Percentiles rank a stretch among this genome's conserved stretches.
phyloP scores from a whole-genome alignment of 2,329 filamentous ascomycete species.

The Pyrenochaeta sp. region DNA sequence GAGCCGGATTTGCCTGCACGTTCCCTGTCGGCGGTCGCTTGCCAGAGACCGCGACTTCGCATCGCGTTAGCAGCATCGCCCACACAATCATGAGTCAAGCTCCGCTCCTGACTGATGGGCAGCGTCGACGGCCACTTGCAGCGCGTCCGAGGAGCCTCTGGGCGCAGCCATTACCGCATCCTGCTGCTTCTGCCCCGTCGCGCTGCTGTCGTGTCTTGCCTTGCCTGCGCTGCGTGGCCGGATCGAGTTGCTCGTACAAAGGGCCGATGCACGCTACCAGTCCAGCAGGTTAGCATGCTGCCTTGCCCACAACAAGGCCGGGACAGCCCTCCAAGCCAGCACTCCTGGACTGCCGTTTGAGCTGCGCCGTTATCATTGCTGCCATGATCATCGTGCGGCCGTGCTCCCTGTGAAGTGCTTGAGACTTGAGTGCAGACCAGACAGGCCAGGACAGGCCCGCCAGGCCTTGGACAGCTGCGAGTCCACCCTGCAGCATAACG shows the following conservation, averaged over 20 bases:
- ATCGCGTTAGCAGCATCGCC: too few relatives aligned
- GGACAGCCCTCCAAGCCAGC: conserved; percentile 7
- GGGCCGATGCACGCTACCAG: conserved; percentile 4
- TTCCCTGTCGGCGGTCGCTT: too few relatives aligned
- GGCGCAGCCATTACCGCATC: conserved; percentile 11
- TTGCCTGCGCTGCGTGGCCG: conserved; percentile 15
- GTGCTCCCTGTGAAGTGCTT: conserved; percentile 22
- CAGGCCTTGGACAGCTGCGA: too few relatives aligned
- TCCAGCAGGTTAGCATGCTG: conserved; percentile 12
- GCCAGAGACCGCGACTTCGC: too few relatives aligned
- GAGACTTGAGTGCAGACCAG: too few relatives aligned
- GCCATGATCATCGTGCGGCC: conserved; percentile 10
- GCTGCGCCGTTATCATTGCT: conserved; percentile 3
- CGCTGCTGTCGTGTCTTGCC: conserved; percentile 21
- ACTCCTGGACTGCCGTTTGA: background rate
- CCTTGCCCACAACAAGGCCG: conserved; percentile 15
- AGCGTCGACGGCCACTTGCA: background rate
- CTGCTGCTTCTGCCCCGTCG: conserved; percentile 12
- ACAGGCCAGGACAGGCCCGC: too few relatives aligned
- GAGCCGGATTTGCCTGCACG: too few relatives aligned
- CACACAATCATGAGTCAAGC: too few relatives aligned
- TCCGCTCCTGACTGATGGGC: too few relatives aligned
- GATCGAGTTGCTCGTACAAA: conserved; percentile 14
- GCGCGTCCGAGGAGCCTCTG: background rate
- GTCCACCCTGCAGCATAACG: too few relatives aligned